These are phyloP conservation scores for Takashimella tepidaria DNA, from an alignment of 1,284 basidiomycete species.

Conservation along the genomic window DNA sequence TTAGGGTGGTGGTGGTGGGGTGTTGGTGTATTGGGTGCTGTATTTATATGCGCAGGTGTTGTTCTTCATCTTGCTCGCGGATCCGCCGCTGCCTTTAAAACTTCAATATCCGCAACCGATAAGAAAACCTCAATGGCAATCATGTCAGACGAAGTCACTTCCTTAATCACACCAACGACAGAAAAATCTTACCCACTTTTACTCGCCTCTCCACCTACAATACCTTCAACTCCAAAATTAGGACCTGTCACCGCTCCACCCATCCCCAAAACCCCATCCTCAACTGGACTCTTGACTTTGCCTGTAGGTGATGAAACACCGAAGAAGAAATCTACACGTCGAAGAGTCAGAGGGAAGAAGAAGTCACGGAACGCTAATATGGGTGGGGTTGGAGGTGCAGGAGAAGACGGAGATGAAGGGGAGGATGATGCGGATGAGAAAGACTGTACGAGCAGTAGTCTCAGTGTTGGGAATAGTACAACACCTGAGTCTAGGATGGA, in stretches of 20 bases:
- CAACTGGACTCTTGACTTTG: not conserved
- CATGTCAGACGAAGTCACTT: not conserved
- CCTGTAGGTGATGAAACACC: conserved; percentile 16
- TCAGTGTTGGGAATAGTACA: not conserved
- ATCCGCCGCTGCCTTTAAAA: not conserved
- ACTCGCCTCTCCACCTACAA: not conserved
- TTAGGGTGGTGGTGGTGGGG: conserved; percentile 17
- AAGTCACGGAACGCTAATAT: conserved; percentile 33
- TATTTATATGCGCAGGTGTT: conserved; percentile 15
- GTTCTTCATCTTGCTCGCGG: conserved; percentile 17
- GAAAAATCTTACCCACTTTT: not conserved
- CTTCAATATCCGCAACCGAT: conserved; percentile 2
- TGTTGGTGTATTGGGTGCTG: conserved; percentile 13
- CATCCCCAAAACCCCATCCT: conserved; percentile 8
- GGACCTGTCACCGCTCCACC: conserved; percentile 8
- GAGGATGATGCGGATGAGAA: conserved; percentile 49
- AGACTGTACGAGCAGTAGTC: conserved; percentile 26
- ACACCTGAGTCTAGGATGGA: conserved; percentile 20
- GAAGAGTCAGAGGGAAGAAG: conserved; percentile 34
- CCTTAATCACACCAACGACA: conserved; percentile 1
- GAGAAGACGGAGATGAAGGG: conserved; percentile 51
- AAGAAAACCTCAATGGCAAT: no score
- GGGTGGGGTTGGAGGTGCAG: conserved; percentile 20
- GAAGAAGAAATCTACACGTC: conserved; percentile 33
- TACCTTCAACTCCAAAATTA: conserved; percentile 1